Evolutionary conservation across 129 eudicot genomes (phyloP), one percentile per base, ranked within the genome.

Genomic region (Mikania micrantha): DNA sequence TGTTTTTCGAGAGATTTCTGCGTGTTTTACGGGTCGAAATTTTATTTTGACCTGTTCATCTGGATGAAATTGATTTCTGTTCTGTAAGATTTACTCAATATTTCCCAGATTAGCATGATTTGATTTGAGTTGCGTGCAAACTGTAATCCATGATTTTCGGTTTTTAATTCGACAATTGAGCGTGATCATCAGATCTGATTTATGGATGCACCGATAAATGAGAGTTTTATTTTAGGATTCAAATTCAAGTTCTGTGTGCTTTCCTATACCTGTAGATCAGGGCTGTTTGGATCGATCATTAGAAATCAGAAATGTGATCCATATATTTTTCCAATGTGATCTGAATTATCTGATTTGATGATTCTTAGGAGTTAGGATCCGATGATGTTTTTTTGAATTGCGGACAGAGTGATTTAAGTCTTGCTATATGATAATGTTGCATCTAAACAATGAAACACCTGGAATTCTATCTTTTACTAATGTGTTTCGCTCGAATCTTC

Each of bases 101-200:
- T 60, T 71, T 44, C 60, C 76, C 24, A 60, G 60, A 45, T 20
- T 36, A 11, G 27, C 59, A 29, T 71, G 17, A 32, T 71, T 71
- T 44, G 22, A 62, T 44, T 44, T 60, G 36, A 35, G 19, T 19
- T 36, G 9, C 28, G 16, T 70, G 38, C 25, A 34, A 39, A 32
- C 3, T 19, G 4, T 16, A 41, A 45, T 44, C 76, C 59, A 34
- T 60, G 59, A 29, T 42, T 44, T 71, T 19, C 47, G 68, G 48
- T 31, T 29, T 28, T 31, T 17, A 16, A 71, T 41, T 28, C n/a
- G 28, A 41, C 60, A 71, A 31, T 59, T 60, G n/a, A n/a, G n/a
- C n/a, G 15, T 39, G 75, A 57, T n/a, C 22, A 45, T 20, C 68
- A 45, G 76, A 71, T 71, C 76, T 60, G 76, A 21, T 42, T 24